Base-by-base conservation (phyloP, 768 basidiomycete species). In the Termitomyces sp. region DNA sequence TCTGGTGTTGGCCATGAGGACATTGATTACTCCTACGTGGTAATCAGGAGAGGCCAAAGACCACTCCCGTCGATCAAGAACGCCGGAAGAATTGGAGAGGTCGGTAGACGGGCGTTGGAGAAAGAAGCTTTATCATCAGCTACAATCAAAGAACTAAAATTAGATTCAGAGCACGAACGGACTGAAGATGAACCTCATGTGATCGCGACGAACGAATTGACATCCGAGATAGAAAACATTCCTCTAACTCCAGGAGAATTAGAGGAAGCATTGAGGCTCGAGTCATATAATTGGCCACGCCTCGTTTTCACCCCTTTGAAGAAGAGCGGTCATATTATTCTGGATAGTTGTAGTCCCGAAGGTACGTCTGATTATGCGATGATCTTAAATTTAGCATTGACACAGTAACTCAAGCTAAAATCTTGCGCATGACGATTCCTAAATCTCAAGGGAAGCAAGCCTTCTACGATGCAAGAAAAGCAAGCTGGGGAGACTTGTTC, bases 371-470 rank as follows among this genome's bases (percentile, higher is more conserved):
- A 46, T 47, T 41, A 15, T 42, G 6, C 6, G 16, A n/a, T 12
- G 36, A 18, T 12, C n/a, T 42, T n/a, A 58, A 39, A 51, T 61
- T 7, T 39, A 18, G 51, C 6, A n/a, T 15, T 47, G 58, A 58
- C 41, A 37, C 3, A 33, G 30, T 31, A 58, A 13, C 55, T 30
- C 60, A 30, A 97, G 96, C 91, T 34, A 87, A 91, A 73, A 89
- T 98, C 49, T 89, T 95, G 82, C 87, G 96, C 6, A 76, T 95
- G 72, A 96, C 90, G 5, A 86, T 96, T 41, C 91, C 96, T 0
- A 94, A 86, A 65, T 95, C 93, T 2, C 95, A 95, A 74, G 95
- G 95, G n/a, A 95, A 93, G 70, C 95, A 98, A 66, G 81, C 84
- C 0, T 99, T 86, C 69, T 94, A 98, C 68, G 97, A 98, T 70